Percentiles rank a stretch among this genome's conserved stretches.
These are phyloP conservation scores for Tinospora cordifolia DNA, from an alignment of 164 flowering plant species.

Conservation along the genomic window DNA sequence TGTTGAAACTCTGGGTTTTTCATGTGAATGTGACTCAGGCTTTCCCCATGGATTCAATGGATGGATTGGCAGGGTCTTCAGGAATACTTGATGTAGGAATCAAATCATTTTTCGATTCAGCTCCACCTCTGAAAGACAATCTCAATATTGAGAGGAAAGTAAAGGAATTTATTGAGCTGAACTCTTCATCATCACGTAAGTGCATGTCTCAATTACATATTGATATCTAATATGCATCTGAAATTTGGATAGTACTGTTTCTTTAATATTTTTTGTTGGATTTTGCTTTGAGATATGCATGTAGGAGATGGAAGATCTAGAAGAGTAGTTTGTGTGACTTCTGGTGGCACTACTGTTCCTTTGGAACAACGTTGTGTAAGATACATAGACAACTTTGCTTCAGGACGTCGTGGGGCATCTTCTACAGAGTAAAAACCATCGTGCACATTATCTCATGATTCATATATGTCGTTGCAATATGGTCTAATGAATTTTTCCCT, in stretches of 20 bases:
- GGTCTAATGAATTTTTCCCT: neutral
- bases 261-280: neutral
- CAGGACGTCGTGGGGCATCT: slow-evolving; percentile 90
- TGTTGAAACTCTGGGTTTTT: neutral
- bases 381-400: slow-evolving; percentile 89
- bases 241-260: neutral
- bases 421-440: slow-evolving; percentile 72
- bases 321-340: slow-evolving; percentile 76
- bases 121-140: slow-evolving; percentile 63
- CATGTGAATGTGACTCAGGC: slow-evolving; percentile 10
- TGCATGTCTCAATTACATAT: neutral
- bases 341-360: slow-evolving; percentile 96
- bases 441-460: neutral
- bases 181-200: slow-evolving; percentile 40
- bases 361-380: slow-evolving; percentile 87
- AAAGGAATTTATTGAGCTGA: slow-evolving; percentile 39
- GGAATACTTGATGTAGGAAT: slow-evolving; percentile 30
- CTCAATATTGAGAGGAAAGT: slow-evolving; percentile 28
- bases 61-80: slow-evolving; percentile 18
- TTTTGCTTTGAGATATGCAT: slow-evolving; percentile 5
- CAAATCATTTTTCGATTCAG: slow-evolving; percentile 56
- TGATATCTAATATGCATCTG: neutral
- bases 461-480: neutral
- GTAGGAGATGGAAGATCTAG: slow-evolving; percentile 32
- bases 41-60: slow-evolving; percentile 21